These are phyloP conservation scores for Lentinula novae-zelandiae DNA, from an alignment of 1,284 basidiomycete species.

Conservation along the genomic window DNA sequence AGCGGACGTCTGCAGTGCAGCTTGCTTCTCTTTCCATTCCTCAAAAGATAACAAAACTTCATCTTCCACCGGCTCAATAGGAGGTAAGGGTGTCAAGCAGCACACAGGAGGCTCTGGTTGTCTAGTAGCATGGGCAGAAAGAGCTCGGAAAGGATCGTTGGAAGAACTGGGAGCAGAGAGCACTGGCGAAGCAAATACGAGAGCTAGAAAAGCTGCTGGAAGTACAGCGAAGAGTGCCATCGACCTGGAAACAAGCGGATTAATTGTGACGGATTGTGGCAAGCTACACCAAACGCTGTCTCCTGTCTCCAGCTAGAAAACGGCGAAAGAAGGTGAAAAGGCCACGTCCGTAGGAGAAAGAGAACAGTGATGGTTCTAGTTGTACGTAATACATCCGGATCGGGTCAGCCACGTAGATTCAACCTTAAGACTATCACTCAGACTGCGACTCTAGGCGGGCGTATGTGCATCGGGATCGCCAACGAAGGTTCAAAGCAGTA, in stretches of 20 bases:
- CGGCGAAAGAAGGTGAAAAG: not conserved
- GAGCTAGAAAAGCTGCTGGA: constrained; percentile 1
- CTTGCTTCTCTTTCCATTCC: constrained; percentile 82
- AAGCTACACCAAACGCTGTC: not conserved
- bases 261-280: not conserved
- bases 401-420: too few species aligned
- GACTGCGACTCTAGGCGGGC: too few species aligned
- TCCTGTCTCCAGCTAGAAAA: not conserved
- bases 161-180: constrained; percentile 33
- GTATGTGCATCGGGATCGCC: too few species aligned
- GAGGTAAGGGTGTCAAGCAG: constrained; percentile 54
- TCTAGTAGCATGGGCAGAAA: constrained; percentile 43
- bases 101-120: constrained; percentile 58
- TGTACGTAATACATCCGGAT: not conserved
- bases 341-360: not conserved
- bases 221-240: not conserved
- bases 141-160: constrained; percentile 58
- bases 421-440: too few species aligned
- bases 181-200: constrained; percentile 1
- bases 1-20: constrained; percentile 24
- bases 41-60: constrained; percentile 79
- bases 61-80: constrained; percentile 52
- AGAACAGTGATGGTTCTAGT: not conserved
- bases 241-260: not conserved
- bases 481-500: not conserved